Base-by-base conservation (phyloP, 2,329 filamentous ascomycete genomes). In the Periconia sp. region DNA sequence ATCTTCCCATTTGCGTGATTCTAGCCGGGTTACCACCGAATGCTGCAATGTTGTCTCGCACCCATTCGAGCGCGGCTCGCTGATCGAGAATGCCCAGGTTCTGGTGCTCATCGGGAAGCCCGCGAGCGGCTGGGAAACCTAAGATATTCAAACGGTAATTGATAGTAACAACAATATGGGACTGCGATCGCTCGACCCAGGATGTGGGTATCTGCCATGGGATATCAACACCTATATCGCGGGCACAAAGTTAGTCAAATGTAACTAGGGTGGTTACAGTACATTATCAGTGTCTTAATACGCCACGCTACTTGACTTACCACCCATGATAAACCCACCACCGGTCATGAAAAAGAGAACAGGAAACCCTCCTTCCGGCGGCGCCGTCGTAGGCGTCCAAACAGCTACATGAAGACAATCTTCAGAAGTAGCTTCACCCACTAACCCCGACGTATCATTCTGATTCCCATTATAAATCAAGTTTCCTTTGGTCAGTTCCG, bases 321-420 rank as follows among this genome's bases (percentile, higher is more conserved):
- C 78, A 41, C 79, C 79, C 9, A 61, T 71, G 3, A 63, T 47
- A 50, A 76, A 78, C 8, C 75, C 74, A 6, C 79, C 79, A 3
- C 79, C 79, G 9, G 77, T 76, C 45, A 80, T 69, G 63, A 76
- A 81, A 18, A 81, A 71, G 0, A 75, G 61, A 1, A 81, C 79
- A 1, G 78, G 77, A 5, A 77, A 60, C 9, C 41, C 41, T 17
- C 13, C 41, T 0, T 65, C 19, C 52, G 58, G 17, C 5, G n/a
- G 35, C 2, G 40, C 15, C 2, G 57, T 57, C 3, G 64, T 64
- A 9, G 76, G 76, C 6, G 76, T 66, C 77, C 77, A 80, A 18
- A 81, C 62, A 19, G 74, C 74, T 6, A 79, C 59, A 30, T 72
- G 74, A 17, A 81, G 62, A 53, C 78, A 81, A 58, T 81, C 78